Base-by-base conservation (phyloP, 2,329 filamentous ascomycete genomes). In the Epichloe typhina region DNA sequence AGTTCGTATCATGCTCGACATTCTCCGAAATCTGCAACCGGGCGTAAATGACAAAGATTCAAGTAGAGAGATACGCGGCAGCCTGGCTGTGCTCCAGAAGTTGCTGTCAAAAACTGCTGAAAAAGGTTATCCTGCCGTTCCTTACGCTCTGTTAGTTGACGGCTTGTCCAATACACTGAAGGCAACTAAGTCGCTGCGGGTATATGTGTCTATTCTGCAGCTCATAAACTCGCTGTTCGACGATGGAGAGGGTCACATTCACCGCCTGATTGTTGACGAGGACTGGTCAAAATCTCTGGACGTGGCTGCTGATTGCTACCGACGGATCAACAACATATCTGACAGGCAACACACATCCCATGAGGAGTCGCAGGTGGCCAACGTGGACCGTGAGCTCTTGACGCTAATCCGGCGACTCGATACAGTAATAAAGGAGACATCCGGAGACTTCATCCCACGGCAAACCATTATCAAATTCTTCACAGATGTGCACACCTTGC, bases 381-480 rank as follows among this genome's bases (percentile, higher is more conserved):
- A 66, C 51, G 61, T 77, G 43, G 58, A 66, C 33, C 59, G 64
- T 33, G 70, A 80, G 62, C 57, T 80, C 46, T 58, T 64, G 49
- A 56, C 57, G 5, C 66, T 82, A 7, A 67, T 77, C 45, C 62
- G 56, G 36, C 69, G 75, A 23, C 67, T 83, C 9, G 77, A 83
- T 56, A 57, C 57, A 11, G 63, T 81, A 33, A 52, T 67, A 35
- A 66, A 61, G 17, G 65, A 72, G 50, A 72, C 73, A 37, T 66
- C 68, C 6, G 62, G 65, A 4, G 74, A 82, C 36, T 77, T 83
- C 51, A 69, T 83, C 5, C 84, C 86, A 52, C 77, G 77, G 49
- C 80, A 83, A 53, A 76, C 77, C 17, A 80, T 86, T 48, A 77
- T 88, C 64, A 69, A 74, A 19, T 84, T 88, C 58, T 81, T 89